These are phyloP conservation scores for Pochonia chlamydosporia DNA, from an alignment of 2,329 filamentous ascomycete species.

Conservation along the genomic window DNA sequence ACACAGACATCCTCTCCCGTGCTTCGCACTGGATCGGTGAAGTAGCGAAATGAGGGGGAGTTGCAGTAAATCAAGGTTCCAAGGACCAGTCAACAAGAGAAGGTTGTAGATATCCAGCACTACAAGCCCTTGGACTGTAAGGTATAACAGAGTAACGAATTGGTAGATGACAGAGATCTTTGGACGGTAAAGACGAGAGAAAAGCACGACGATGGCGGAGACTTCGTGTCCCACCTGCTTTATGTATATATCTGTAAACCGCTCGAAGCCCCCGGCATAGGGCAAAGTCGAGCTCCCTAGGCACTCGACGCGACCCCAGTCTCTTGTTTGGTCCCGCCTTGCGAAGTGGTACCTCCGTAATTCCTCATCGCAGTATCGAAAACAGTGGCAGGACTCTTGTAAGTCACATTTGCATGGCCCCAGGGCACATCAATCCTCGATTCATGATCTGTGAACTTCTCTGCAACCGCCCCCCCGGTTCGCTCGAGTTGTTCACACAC, in stretches of 20 bases:
- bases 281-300: not conserved
- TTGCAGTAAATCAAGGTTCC: no score
- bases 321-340: not conserved
- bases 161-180: no score
- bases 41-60: no score
- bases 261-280: not conserved
- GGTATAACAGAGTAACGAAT: not conserved
- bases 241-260: slow-evolving; percentile 3
- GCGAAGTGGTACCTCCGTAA: not conserved
- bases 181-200: not conserved
- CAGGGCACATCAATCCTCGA: not conserved
- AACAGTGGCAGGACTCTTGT: not conserved
- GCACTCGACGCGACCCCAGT: not conserved
- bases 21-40: not conserved
- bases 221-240: not conserved
- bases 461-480: no score
- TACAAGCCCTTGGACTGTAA: not conserved
- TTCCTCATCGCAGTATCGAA: not conserved
- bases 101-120: not conserved
- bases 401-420: not conserved
- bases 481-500: not conserved
- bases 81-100: not conserved
- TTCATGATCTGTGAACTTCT: not conserved
- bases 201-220: not conserved
- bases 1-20: not conserved